Evolutionary conservation across 768 basidiomycete genomes (phyloP), one percentile per base, ranked within the genome.

Genomic region (Russula sp.): DNA sequence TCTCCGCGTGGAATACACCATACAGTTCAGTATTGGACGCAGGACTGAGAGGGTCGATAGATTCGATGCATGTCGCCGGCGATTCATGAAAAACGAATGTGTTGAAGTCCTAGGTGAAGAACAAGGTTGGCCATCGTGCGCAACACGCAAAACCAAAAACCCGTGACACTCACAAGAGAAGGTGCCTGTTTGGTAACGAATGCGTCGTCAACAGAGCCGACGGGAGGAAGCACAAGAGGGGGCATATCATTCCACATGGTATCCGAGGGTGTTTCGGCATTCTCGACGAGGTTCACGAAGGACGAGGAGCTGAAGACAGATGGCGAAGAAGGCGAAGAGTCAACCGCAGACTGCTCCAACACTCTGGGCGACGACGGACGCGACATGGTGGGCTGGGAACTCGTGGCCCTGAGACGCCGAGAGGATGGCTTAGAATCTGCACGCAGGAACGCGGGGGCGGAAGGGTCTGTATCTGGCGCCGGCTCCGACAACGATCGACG

Each of bases 401-500:
- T 66, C 40, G 61, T 52, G 7, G 67, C 67, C 35, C 67, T 59
- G 50, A 63, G 55, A 16, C 65, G 67, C 39, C 61, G 61, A 35
- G 59, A 52, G 8, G 61, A 47, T 11, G 52, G 45, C 56, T 56
- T 68, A 40, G 65, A 3, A n/a, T 66, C 35, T 8, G 61, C 0
- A 56, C 57, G 56, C 50, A 68, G 34, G 61, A 66, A 66, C 53
- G 57, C 57, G 1, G 67, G 64, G 4, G 54, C 64, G 34, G 64
- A 66, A 1, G 73, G 72, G 53, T 80, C 78, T 10, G 78, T 76
- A 27, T 80, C 72, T 2, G 84, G 84, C 3, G 78, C 82, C 49
- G 67, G 67, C 55, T 68, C 65, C 6, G 86, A 88, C 11, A 85
- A 86, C 31, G 86, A 87, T 40, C 88, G 83, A 48, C 82, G 80